Evolutionary conservation across 2,329 filamentous ascomycete genomes (phyloP).

Genomic region (Monilinia polystroma): DNA sequence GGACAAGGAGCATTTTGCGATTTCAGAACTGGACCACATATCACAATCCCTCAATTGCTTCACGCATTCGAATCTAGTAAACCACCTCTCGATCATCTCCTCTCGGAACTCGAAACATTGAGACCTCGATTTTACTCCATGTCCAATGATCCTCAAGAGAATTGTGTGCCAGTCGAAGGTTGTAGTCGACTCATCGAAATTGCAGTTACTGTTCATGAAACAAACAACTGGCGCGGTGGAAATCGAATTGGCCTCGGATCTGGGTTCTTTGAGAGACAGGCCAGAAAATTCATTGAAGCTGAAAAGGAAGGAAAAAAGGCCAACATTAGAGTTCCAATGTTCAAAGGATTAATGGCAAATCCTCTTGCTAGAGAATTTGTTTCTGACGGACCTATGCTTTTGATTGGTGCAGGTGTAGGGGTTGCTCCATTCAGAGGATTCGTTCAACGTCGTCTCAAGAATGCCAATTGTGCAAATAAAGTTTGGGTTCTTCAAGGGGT

Average conservation of each 20-base stretch:
- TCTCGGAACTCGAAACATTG: constrained; percentile 77
- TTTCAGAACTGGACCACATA: constrained; percentile 82
- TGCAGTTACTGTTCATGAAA: constrained; percentile 93
- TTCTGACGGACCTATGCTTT: constrained; percentile 92
- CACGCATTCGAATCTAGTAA: constrained; percentile 89
- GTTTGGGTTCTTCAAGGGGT: constrained; percentile 95
- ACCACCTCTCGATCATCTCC: constrained; percentile 78
- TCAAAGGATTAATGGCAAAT: constrained; percentile 97
- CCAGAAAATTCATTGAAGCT: constrained; percentile 67
- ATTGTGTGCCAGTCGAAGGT: constrained; percentile 35
- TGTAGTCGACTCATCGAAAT: constrained; percentile 86
- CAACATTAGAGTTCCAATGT: constrained; percentile 86
- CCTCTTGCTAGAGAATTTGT: constrained; percentile 89
- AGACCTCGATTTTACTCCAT: constrained; percentile 99
- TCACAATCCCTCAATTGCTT: constrained; percentile 82
- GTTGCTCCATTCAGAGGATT: constrained; percentile 98
- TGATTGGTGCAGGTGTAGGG: constrained; percentile 94
- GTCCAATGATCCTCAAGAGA: constrained; percentile 87
- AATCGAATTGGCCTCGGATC: constrained; percentile 82
- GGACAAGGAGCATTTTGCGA: constrained; percentile 93
- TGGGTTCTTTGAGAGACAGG: constrained; percentile 88
- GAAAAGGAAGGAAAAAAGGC: constrained; percentile 58
- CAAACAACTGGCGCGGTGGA: constrained; percentile 71
- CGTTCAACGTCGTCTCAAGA: constrained; percentile 89
- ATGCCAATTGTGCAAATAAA: constrained; percentile 95